Evolutionary conservation across 805 yeast genomes (phyloP).

Genomic region (Sporopachydermia quercuum): DNA sequence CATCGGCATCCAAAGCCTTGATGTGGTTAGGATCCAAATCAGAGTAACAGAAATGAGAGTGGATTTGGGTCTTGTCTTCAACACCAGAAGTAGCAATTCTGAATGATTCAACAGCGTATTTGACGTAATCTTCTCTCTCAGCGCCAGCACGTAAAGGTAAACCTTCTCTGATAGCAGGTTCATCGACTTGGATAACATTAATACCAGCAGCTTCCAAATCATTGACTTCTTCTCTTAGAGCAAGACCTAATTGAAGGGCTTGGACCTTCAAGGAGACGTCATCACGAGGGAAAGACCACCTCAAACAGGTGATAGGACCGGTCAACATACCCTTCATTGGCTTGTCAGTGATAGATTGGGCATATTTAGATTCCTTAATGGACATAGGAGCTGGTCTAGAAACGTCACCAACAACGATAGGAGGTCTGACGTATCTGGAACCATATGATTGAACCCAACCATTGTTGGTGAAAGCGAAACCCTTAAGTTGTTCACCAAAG

Average conservation of each 20-base stretch:
- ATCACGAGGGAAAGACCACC: constrained; percentile 99
- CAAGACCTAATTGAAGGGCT: constrained; percentile 93
- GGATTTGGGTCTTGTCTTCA: constrained; percentile 87
- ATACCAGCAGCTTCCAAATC: constrained; percentile 98
- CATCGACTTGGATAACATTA: constrained; percentile 96
- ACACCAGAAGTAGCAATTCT: constrained; percentile 99
- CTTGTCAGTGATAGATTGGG: constrained; percentile 88
- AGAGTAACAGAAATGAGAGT: constrained; percentile 99
- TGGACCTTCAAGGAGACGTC: constrained; percentile 87
- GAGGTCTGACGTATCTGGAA: constrained; percentile 99
- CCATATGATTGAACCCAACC: constrained; percentile 99
- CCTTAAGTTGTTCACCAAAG: constrained; percentile 97
- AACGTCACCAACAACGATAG: constrained; percentile 96
- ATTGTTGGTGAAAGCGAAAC: constrained; percentile 95
- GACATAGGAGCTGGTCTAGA: constrained; percentile 98
- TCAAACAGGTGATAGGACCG: constrained; percentile 98
- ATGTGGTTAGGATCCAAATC: constrained; percentile 99
- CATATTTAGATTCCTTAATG: constrained; percentile 97
- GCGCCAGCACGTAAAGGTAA: constrained; percentile 96
- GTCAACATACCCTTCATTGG: constrained; percentile 99
- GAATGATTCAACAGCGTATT: constrained; percentile 99
- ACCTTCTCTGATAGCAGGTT: constrained; percentile 99
- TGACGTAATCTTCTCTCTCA: constrained; percentile 90
- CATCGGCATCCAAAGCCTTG: constrained; percentile 99
- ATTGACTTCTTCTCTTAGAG: constrained; percentile 95